Percentiles rank a stretch among this genome's conserved stretches.
phyloP scores from a whole-genome alignment of 176 grass and related monocot genomes.

The Musa acuminata region DNA sequence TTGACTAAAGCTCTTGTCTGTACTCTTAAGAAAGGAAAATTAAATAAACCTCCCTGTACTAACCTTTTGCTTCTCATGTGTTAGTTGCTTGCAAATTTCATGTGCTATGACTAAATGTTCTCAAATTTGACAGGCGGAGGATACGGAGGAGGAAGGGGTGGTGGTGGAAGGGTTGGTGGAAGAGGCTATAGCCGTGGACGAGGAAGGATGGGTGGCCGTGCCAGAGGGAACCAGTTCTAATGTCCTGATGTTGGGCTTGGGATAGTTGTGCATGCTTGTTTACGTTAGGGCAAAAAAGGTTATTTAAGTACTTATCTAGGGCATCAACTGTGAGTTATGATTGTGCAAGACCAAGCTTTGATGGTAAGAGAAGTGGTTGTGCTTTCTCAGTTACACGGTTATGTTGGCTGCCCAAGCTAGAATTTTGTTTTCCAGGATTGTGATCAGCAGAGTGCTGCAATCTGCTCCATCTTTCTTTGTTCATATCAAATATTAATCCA shows the following conservation, averaged over 20 bases:
- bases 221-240: constrained; percentile 32
- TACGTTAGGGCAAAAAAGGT: constrained; percentile 1
- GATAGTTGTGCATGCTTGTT: constrained; percentile 7
- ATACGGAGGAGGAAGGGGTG: constrained; percentile 55
- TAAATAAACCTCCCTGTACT: no score
- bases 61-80: no score
- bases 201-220: constrained; percentile 43
- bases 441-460: not conserved
- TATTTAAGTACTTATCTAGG: not conserved
- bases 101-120: not conserved
- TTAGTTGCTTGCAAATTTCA: no score
- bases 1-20: no score
- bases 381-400: constrained; percentile 14
- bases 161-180: constrained; percentile 37
- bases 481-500: not conserved
- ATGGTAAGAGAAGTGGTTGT: not conserved
- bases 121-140: constrained; percentile 35
- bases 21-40: no score
- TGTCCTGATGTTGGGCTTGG: constrained; percentile 12
- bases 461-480: constrained; percentile 1
- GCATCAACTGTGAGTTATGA: constrained; percentile 1
- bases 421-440: constrained; percentile 2
- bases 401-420: constrained; percentile 16
- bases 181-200: constrained; percentile 50
- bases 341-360: constrained; percentile 7